Conservation (phyloP, 1,284 basidiomycete genomes). For the Puccinia triticina region DNA sequence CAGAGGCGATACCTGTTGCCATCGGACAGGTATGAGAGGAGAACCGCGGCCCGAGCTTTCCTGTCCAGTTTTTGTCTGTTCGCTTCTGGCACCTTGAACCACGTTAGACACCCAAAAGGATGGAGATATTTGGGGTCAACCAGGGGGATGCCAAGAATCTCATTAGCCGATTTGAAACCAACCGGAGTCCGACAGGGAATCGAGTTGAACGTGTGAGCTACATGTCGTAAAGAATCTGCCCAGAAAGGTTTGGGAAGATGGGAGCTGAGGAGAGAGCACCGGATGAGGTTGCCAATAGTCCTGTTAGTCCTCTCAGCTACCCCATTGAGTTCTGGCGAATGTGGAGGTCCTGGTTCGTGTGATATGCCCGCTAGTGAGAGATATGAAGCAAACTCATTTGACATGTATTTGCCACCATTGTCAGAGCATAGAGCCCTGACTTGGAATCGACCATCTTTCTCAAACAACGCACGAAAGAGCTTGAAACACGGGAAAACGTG, state of each 20-base stretch:
- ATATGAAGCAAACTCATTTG: too few relatives aligned
- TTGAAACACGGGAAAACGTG: constrained; percentile 2
- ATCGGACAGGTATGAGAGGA: background rate
- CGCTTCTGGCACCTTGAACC: constrained; percentile 4
- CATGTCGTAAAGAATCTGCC: constrained; percentile 9
- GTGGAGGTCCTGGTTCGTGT: too few relatives aligned
- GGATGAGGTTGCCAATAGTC: background rate
- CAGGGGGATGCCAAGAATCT: background rate
- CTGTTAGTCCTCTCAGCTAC: too few relatives aligned
- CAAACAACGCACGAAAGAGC: background rate
- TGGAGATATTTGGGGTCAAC: background rate
- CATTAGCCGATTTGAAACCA: background rate
- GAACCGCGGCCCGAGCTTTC: background rate
- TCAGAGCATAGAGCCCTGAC: background rate
- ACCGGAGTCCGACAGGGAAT: background rate
- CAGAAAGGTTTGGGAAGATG: constrained; percentile 6
- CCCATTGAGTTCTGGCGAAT: too few relatives aligned
- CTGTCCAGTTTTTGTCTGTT: background rate
- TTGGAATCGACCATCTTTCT: constrained; percentile 13
- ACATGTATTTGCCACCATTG: too few relatives aligned
- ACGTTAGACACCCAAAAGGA: constrained; percentile 19
- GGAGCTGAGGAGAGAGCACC: constrained; percentile 3
- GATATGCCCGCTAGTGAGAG: too few relatives aligned
- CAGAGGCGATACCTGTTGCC: background rate
- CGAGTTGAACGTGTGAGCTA: background rate